These are phyloP conservation scores for Termitomyces sp. DNA, from an alignment of 768 basidiomycete genomes.

Conservation along the genomic window DNA sequence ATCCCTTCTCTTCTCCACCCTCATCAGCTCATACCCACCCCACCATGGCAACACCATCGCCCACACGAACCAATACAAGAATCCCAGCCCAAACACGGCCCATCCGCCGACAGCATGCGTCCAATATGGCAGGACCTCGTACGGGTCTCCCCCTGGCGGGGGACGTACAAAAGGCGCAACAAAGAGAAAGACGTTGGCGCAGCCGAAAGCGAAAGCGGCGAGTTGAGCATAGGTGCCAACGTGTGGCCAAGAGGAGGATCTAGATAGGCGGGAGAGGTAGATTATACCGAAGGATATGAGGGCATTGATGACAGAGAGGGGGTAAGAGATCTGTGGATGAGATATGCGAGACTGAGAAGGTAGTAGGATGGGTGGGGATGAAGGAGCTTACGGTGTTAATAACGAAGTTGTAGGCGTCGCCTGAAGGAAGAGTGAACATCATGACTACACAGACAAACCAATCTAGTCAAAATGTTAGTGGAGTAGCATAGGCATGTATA, in stretches of 20 bases:
- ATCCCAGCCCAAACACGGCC: conserved; percentile 26
- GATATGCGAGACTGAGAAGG: not conserved
- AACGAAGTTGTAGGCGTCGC: conserved; percentile 60
- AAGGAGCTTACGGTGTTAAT: conserved; percentile 38
- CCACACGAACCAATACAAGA: conserved; percentile 23
- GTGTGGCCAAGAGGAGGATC: conserved; percentile 11
- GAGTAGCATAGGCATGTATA: not conserved
- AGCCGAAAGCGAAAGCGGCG: conserved; percentile 37
- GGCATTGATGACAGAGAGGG: conserved; percentile 41
- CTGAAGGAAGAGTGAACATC: conserved; percentile 40
- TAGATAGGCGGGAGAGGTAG: conserved; percentile 18
- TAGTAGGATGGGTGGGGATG: not conserved
- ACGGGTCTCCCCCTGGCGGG: conserved; percentile 34
- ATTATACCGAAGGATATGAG: conserved; percentile 45
- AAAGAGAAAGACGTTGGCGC: conserved; percentile 48
- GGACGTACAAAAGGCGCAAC: conserved; percentile 47
- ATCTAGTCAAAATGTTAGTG: conserved; percentile 11
- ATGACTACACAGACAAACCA: conserved; percentile 25
- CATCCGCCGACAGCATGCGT: conserved; percentile 26
- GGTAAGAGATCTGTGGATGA: conserved; percentile 30
- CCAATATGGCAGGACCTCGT: conserved; percentile 50
- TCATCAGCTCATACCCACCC: conserved; percentile 8
- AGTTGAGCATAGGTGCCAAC: conserved; percentile 9
- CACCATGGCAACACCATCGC: conserved; percentile 6
- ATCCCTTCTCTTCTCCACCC: conserved; percentile 4